A percentile compares a stretch with the other conserved stretches of the same genome.
phyloP scores from a whole-genome alignment of 164 flowering plant species.

The Vitis cinerea region DNA sequence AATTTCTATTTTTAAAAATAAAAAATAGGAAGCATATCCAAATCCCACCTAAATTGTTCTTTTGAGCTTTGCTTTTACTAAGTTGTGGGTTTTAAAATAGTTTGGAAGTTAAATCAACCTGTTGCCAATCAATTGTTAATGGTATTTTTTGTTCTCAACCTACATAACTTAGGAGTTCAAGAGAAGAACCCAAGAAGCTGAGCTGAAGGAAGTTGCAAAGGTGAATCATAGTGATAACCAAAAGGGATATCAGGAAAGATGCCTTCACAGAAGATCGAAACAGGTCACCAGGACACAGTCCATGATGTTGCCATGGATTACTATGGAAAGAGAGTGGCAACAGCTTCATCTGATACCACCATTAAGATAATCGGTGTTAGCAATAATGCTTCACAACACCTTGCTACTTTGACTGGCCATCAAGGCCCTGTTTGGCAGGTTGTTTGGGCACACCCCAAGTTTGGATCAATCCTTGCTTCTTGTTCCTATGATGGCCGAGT shows the following conservation, averaged over 20 bases:
- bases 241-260: constrained; percentile 12
- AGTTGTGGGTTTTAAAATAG: no score
- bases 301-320: constrained; percentile 53
- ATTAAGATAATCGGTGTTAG: constrained; percentile 44
- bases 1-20: no score
- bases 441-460: constrained; percentile 52
- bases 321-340: constrained; percentile 50
- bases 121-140: no score
- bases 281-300: constrained; percentile 44
- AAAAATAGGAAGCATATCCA: no score
- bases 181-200: no score
- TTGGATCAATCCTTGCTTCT: constrained; percentile 46
- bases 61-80: no score
- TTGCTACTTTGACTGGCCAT: constrained; percentile 40
- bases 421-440: constrained; percentile 55
- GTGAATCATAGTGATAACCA: no score
- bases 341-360: constrained; percentile 43
- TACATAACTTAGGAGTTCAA: no score
- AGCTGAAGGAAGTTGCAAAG: no score
- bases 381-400: constrained; percentile 38
- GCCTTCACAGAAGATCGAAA: constrained; percentile 50
- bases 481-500: constrained; percentile 50
- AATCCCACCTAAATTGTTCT: no score
- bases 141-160: no score
- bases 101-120: no score